Conservation (phyloP, 2,329 filamentous ascomycete genomes). For the Verticillium albo-atrum region DNA sequence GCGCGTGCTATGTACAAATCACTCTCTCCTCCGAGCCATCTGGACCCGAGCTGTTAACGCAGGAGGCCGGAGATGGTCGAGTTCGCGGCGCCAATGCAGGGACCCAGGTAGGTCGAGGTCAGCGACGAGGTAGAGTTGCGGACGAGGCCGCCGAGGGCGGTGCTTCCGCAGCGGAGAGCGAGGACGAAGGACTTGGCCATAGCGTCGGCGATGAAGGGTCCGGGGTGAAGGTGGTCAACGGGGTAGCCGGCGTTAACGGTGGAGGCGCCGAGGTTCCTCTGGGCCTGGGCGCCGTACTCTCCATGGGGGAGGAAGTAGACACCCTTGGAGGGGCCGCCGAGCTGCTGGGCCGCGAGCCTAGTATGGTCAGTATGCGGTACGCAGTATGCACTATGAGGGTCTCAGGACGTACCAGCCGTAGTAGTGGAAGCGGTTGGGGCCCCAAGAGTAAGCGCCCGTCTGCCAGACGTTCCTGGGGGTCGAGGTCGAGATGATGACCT, state of each 20-base stretch:
- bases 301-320: conserved; percentile 57
- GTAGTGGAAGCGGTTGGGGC: conserved; percentile 48
- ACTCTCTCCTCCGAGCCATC: no score
- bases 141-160: conserved; percentile 28
- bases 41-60: conserved; percentile 4
- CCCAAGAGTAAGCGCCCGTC: conserved; percentile 43
- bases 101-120: conserved; percentile 20
- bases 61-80: conserved; percentile 11
- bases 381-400: background rate
- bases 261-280: conserved; percentile 41
- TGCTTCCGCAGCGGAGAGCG: conserved; percentile 44
- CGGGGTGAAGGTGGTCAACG: conserved; percentile 60
- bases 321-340: conserved; percentile 29
- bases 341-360: conserved; percentile 16
- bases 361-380: background rate
- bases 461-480: conserved; percentile 59
- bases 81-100: conserved; percentile 18
- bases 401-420: conserved; percentile 27
- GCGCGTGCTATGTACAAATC: background rate
- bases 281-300: conserved; percentile 51
- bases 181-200: conserved; percentile 47
- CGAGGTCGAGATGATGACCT: conserved; percentile 53
- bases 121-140: conserved; percentile 26
- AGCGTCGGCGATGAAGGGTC: conserved; percentile 47
- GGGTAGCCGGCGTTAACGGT: conserved; percentile 51